Base-by-base conservation (phyloP, 805 yeast species). In the Diddensiella transvaalensis region DNA sequence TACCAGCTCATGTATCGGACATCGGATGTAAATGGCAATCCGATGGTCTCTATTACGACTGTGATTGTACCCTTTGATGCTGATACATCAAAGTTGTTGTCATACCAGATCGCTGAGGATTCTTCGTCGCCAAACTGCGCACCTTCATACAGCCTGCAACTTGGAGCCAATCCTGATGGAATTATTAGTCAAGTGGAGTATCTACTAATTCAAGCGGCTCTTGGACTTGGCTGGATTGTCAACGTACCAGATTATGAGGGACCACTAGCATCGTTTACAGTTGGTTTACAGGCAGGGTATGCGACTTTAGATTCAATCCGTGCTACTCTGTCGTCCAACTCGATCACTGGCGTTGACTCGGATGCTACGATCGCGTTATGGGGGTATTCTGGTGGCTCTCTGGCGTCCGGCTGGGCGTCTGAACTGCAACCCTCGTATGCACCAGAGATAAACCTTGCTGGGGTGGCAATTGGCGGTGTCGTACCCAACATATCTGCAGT, bases 341-440 rank as follows among this genome's bases (percentile, higher is more conserved):
- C 40, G 36, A 19, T 48, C 21, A 48, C 51, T 13, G 55, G 54
- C 17, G 44, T 57, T 40, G 22, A 32, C 18, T 41, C 44, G 26
- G 49, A 37, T 29, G 46, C 60, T 22, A 45, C 48, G 32, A 39
- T 59, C 13, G 63, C 53, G 10, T 13, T 58, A 40, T 50, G 56
- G 54, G 64, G 64, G 4, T 59, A 56, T 50, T 60, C 64, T 21
- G 62, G 62, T 10, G 64, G 64, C 30, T 53, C 62, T 2, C 29
- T 57, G 29, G 65, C 65, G 13, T 36, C 52, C 6, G 65, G 60
- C 3, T 60, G 63, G 64, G 63, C 64, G 30, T 59, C 60, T 2
- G 54, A 57, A 39, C 53, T 59, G 38, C 59, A 51, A 18, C 50
- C 48, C 3, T 13, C 51, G 6, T 60, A 61, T 42, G 66, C 66